Base-by-base conservation (phyloP, 768 basidiomycete species). In the Terana coerulea region DNA sequence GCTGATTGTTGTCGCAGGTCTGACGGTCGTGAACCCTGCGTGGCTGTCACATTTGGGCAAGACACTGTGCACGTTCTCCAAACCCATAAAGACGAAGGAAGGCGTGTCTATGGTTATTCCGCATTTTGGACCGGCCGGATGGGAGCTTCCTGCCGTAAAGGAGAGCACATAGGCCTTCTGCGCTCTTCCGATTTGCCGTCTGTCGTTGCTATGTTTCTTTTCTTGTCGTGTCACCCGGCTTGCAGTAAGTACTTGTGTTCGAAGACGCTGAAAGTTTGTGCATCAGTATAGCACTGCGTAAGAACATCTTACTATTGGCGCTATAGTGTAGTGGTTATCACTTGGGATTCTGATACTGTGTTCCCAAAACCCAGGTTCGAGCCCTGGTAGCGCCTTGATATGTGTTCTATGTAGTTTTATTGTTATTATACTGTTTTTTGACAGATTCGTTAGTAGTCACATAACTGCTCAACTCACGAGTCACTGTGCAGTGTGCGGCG, bases 1-100 rank as follows among this genome's bases (percentile, higher is more conserved):
- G 3, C 25, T 51, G 12, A 15, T 14, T 37, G 29, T 8, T 26
- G 30, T 51, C 19, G 40, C 58, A 91, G 93, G 84, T 19, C 60
- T 95, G 21, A 98, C 95, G 0, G 75, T 84, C 29, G 75, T 98
- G 56, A 95, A 98, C 66, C 79, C 92, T 1, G 77, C 80, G 8
- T 99, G 97, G 97, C 70, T 99, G 30, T 75, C 91, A 2, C 76
- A 77, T 0, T 76, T 98, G 7, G 95, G 89, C 9, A 85, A 80
- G 47, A 74, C 86, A 0, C 69, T 98, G 21, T 98, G 95, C 68
- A 86, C 87, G 1, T 97, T 90, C 67, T 93, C 91, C 6, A 94
- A 93, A 67, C 89, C 91, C 1, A 66, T 81, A 22, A 87, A 86
- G 67, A 84, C 84, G 47, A 80, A 72, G 35, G 69, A 74, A 1